Evolutionary conservation across 805 yeast genomes (phyloP), one percentile per base, ranked within the genome.

Genomic region (Clavispora carvajalis): DNA sequence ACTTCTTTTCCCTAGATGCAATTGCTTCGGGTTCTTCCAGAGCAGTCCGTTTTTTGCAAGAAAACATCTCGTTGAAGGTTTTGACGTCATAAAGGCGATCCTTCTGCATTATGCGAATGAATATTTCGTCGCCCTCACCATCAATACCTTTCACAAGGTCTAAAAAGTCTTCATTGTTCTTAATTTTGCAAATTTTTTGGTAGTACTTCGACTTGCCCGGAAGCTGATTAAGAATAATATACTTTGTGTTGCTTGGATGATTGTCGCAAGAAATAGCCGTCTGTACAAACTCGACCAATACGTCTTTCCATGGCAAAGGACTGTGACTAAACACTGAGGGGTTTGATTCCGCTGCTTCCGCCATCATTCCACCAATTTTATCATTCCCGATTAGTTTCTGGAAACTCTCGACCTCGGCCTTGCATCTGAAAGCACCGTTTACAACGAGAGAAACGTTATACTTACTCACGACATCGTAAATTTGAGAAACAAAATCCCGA

Each of bases 291-390:
- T 86, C 83, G 34, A 67, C 69, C 9, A 78, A 71, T 9, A 76
- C 63, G 19, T 66, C 56, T 19, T 62, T 68, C 85, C 91, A 85
- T 0, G 75, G 65, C 35, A 71, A 57, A 4, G 75, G 73, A 0
- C 53, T 47, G 7, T 58, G 49, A 25, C 47, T 34, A 58, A 93
- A 93, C 28, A 86, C 81, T 1, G 95, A 73, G 7, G 95, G 93
- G 56, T 93, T 90, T 6, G 74, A 56, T 62, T 93, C 98, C 0
- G 97, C 98, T 22, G 80, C 79, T 23, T 87, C 83, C 1, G 97
- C 99, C 53, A 90, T 80, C 99, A 93, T 91, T 6, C 87, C 90
- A 4, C 98, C 95, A n/a, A 83, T 48, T 8, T 54, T 63, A 38
- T 76, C 76, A 1, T 73, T 71, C 1, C 81, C 77, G 49, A 74